phyloP scores from a whole-genome alignment of 1,284 basidiomycete species.

The Phenoliferia sp. region DNA sequence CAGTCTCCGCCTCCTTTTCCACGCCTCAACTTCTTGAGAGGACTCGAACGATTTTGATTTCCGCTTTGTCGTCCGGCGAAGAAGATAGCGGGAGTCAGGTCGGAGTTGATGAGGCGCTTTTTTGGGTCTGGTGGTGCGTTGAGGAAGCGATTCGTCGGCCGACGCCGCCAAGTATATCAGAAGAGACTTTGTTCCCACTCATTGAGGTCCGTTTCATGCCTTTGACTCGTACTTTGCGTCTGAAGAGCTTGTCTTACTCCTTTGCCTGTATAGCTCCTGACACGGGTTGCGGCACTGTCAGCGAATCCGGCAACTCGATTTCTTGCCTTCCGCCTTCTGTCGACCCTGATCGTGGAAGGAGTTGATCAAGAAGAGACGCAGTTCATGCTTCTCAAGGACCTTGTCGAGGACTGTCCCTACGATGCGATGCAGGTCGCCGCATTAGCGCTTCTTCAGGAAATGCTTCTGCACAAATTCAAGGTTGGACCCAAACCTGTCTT shows the following conservation, averaged over 20 bases:
- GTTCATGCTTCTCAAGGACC: constrained; percentile 2
- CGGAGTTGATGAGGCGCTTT: constrained; percentile 11
- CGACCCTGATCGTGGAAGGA: not conserved
- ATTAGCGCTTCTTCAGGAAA: constrained; percentile 13
- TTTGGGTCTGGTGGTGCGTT: constrained; percentile 14
- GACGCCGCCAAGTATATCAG: not conserved
- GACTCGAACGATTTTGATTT: not conserved
- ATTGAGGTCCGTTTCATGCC: constrained; percentile 3
- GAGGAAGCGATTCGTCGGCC: not conserved
- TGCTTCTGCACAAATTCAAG: not conserved
- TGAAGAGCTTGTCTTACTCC: not conserved
- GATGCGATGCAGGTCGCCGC: constrained; percentile 1
- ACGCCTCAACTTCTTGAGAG: not conserved
- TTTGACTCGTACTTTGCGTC: no score
- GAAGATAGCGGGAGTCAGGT: not conserved
- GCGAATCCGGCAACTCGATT: constrained; percentile 7
- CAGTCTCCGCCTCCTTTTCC: not conserved
- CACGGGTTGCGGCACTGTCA: constrained; percentile 9
- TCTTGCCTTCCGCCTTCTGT: constrained; percentile 21
- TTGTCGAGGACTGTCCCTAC: constrained; percentile 12
- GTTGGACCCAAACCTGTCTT: not conserved
- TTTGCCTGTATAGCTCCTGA: constrained; percentile 6
- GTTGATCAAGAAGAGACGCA: constrained; percentile 5
- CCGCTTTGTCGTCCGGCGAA: not conserved
- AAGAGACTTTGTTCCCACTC: constrained; percentile 4